Evolutionary conservation across 352 stramenopile genomes (phyloP).

Genomic region (Phytophthora niederhauseri): DNA sequence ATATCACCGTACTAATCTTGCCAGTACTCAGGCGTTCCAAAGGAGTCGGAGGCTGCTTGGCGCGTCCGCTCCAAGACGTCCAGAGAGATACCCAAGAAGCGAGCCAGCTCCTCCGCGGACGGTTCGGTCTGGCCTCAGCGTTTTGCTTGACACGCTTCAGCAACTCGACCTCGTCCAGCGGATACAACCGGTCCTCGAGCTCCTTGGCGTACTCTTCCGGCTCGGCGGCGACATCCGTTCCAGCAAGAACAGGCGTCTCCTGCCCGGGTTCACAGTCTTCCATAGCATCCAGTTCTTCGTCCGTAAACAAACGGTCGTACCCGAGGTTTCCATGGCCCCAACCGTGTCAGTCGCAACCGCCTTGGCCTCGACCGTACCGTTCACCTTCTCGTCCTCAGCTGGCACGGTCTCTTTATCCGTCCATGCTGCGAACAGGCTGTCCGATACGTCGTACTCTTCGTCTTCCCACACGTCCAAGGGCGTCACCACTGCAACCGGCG

Average conservation of each 20-base stretch:
- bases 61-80: background rate
- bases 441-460: background rate
- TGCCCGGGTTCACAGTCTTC: background rate
- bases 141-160: background rate
- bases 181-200: conserved; percentile 2
- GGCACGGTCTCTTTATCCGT: background rate
- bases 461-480: background rate
- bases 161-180: conserved; percentile 6
- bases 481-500: background rate
- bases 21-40: conserved; percentile 7
- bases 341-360: background rate
- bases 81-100: background rate
- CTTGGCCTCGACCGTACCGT: background rate
- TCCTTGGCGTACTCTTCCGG: conserved; percentile 6
- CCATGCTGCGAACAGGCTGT: background rate
- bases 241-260: background rate
- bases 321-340: background rate
- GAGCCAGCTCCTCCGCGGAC: background rate
- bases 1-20: background rate
- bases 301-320: background rate
- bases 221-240: background rate
- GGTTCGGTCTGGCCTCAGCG: background rate
- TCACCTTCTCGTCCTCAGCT: too few species aligned
- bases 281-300: background rate
- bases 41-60: too few species aligned